Evolutionary conservation across 208 protist genomes (phyloP).

Genomic region (Leishmania amazonensis): DNA sequence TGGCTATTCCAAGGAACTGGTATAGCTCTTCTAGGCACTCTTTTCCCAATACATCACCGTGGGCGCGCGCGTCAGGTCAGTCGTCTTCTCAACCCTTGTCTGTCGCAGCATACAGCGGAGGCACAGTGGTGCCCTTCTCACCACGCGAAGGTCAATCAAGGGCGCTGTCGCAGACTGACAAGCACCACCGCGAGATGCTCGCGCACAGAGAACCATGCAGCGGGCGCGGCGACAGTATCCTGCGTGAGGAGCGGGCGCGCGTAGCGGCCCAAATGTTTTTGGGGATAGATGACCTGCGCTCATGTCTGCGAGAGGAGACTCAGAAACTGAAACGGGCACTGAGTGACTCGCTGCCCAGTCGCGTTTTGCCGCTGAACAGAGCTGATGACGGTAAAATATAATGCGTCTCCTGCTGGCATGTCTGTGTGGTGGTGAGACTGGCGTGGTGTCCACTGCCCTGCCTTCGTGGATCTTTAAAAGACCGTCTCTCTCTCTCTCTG

Average conservation of each 20-base stretch:
- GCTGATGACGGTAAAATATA: neutral
- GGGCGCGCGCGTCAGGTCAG: neutral
- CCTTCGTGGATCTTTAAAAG: neutral
- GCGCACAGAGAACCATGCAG: neutral
- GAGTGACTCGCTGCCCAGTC: neutral
- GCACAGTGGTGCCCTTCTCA: neutral
- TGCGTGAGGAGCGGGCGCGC: slow-evolving; percentile 67
- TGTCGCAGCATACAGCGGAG: neutral
- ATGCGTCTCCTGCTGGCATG: neutral
- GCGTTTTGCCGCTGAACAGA: neutral
- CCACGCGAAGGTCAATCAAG: neutral
- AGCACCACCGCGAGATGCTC: neutral
- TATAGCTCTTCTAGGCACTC: neutral
- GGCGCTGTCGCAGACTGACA: neutral
- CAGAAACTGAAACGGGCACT: neutral
- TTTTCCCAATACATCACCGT: neutral
- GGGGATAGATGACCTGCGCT: slow-evolving; percentile 61
- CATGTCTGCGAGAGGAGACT: slow-evolving; percentile 46
- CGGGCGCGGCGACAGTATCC: slow-evolving; percentile 40
- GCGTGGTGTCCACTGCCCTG: neutral
- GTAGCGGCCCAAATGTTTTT: slow-evolving; percentile 49
- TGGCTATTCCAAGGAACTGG: slow-evolving; percentile 7
- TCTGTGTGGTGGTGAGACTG: neutral
- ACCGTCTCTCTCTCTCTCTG: neutral
- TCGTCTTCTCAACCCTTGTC: neutral